Evolutionary conservation across 2,329 filamentous ascomycete genomes (phyloP).

Genomic region (Fusarium armeniacum): DNA sequence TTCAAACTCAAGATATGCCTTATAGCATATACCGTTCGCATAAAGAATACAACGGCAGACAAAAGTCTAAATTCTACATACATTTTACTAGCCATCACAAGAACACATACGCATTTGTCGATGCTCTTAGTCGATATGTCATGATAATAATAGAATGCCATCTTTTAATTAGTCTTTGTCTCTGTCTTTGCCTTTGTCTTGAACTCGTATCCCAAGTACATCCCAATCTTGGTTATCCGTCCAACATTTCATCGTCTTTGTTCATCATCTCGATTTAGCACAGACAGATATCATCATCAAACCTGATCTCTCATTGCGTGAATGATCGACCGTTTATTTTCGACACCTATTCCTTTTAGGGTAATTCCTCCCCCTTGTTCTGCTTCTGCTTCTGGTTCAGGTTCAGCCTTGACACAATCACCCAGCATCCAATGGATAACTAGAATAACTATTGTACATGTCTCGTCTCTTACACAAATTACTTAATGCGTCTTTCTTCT

Average conservation of each 20-base stretch:
- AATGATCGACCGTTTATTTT: slow-evolving; percentile 40
- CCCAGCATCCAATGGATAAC: slow-evolving; percentile 28
- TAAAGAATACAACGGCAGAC: slow-evolving; percentile 39
- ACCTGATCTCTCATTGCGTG: slow-evolving; percentile 16
- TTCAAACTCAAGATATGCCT: background rate
- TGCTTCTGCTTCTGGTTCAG: slow-evolving; percentile 16
- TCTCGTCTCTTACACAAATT: slow-evolving; percentile 37
- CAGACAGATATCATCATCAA: slow-evolving; percentile 20
- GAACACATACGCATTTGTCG: slow-evolving; percentile 24
- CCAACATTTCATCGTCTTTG: slow-evolving; percentile 27
- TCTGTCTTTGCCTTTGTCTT: slow-evolving; percentile 15
- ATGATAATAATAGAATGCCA: slow-evolving; percentile 11
- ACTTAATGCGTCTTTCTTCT: slow-evolving; percentile 35
- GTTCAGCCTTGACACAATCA: slow-evolving; percentile 27
- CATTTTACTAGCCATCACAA: slow-evolving; percentile 7
- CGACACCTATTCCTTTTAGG: slow-evolving; percentile 16
- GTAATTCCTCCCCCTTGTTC: background rate
- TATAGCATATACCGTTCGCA: slow-evolving; percentile 39
- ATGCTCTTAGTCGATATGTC: background rate
- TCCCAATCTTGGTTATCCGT: slow-evolving; percentile 7
- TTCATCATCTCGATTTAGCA: slow-evolving; percentile 32
- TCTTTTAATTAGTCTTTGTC: background rate
- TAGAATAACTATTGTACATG: slow-evolving; percentile 18
- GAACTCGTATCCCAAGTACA: slow-evolving; percentile 11
- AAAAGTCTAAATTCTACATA: background rate